Base-by-base conservation (phyloP, 1,284 basidiomycete genomes). In the Abortiporus biennis region DNA sequence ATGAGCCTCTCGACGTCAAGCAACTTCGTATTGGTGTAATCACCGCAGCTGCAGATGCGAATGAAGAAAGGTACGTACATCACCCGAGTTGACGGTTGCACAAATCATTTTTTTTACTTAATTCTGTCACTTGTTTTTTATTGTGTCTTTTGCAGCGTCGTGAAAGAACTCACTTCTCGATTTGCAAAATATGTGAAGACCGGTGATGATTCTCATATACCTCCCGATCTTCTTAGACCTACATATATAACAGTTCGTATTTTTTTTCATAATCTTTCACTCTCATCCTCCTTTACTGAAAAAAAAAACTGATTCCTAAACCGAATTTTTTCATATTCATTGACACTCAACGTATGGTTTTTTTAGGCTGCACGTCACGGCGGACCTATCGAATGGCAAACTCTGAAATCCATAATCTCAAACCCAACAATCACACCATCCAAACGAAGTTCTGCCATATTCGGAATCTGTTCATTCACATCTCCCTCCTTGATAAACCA, bases 11-110 rank as follows among this genome's bases (percentile, higher is more conserved):
- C 20, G 91, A 91, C 50, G 72, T 72, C 34, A 77, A 80, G 34
- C 78, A 88, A 56, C 68, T 97, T 41, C 79, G 95, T 32, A 86
- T 89, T 6, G 69, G 78, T 15, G 89, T 86, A 1, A 81, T 97
- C 47, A 68, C 66, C 11, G 73, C 80, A 22, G 79, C 84, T 17
- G 80, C 83, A n/a, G 56, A 55, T 13, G 80, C 79, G 6, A 73
- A 72, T 19, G 86, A 92, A 50, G 57, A 73, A 45, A 66, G 63
- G 78, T 84, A 59, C 33, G 58, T n/a, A n/a, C n/a, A n/a, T n/a
- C n/a, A n/a, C n/a, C n/a, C n/a, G n/a, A n/a, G n/a, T n/a, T n/a
- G n/a, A n/a, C n/a, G n/a, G n/a, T n/a, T n/a, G n/a, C n/a, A n/a
- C n/a, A n/a, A n/a, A n/a, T n/a, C 47, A 44, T 37, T 33, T 23